Base-by-base conservation (phyloP, 139 green algal species). In the Chlamydomonas schloesseri region DNA sequence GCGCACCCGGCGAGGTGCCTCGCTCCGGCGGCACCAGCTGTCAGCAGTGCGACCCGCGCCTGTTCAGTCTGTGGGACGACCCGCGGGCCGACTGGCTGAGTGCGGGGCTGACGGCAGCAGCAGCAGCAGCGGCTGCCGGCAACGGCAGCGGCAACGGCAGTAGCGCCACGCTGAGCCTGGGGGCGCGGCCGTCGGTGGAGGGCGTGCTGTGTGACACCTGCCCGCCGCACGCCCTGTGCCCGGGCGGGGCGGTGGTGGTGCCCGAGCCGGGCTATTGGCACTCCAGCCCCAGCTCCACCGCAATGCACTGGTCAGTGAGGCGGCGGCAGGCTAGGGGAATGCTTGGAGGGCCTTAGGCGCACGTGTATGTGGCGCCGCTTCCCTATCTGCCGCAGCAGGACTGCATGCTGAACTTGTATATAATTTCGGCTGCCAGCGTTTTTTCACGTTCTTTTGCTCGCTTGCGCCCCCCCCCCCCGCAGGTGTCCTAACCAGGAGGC, bases 11-110 rank as follows among this genome's bases (percentile, higher is more conserved):
- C 33, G 67, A 72, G n/a, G 67, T 72, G n/a, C 67, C 67, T 13
- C 67, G 67, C 33, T n/a, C 15, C 18, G 67, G 67, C 67, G 67
- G 67, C 14, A 26, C 67, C 31, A 29, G 15, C n/a, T 72, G 67
- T 10, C 67, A 72, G 67, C n/a, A 2, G 1, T 72, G 67, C 67
- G 67, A 72, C 67, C n/a, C n/a, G 67, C 67, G n/a, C 8, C 67
- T 72, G 15, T 72, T 72, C 67, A 72, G 67, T 31, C 67, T 72
- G n/a, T 72, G 67, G 67, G 13, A 37, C 14, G 67, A 72, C 31
- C 67, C 67, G n/a, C 67, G 67, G 2, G 31, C n/a, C 15, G 67
- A 28, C 14, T 42, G 67, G 67, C 67, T 72, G n/a, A 3, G 18
- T 5, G 29, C 58, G 14, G 58, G 23, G 24, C 58, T 28, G 24